Evolutionary conservation across 2,329 filamentous ascomycete species (phyloP), one percentile per base, ranked within the genome.

Genomic region (Apiospora saccharicola): DNA sequence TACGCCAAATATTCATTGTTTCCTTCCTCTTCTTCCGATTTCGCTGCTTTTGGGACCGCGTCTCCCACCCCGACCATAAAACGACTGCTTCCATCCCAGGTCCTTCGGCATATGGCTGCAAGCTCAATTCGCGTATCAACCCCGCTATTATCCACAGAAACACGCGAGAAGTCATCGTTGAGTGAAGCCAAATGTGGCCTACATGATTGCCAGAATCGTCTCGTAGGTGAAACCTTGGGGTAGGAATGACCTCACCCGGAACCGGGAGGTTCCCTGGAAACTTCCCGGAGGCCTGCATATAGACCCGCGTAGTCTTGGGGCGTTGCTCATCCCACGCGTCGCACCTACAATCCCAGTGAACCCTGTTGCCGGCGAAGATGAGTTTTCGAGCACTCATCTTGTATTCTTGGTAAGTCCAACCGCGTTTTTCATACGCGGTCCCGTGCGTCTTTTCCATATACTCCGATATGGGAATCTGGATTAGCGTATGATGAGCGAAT

Each of bases 361-460:
- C 43, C 68, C n/a, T 43, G 16, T 34, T 19, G 68, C 7, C n/a
- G 14, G 24, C 43, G 26, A 69, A 69, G 4, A 69, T 49, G 12
- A 69, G 24, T 7, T 44, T 37, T 37, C 44, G 30, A 14, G 37
- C 10, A 5, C 37, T 24, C 30, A 69, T 43, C 41, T n/a, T 5
- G 34, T 69, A 69, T 37, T 69, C 68, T n/a, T 69, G 68, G 34
- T 51, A 69, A 0, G 68, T 69, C 68, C 68, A 69, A 8, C 30
- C 68, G 10, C 68, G 30, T 6, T 7, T 22, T 22, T 0, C 16
- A 7, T 47, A 47, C 16, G 6, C 44, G 4, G 44, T 47, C 6
- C 16, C 3, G 14, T 3, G 5, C 13, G 44, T 19, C 7, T 16
- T 46, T 14, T 46, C 16, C 1, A 19, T 1, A 5, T 3, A 16